Conservation (phyloP, 2,329 filamentous ascomycete genomes). For the Reticulascus tulasneorum region DNA sequence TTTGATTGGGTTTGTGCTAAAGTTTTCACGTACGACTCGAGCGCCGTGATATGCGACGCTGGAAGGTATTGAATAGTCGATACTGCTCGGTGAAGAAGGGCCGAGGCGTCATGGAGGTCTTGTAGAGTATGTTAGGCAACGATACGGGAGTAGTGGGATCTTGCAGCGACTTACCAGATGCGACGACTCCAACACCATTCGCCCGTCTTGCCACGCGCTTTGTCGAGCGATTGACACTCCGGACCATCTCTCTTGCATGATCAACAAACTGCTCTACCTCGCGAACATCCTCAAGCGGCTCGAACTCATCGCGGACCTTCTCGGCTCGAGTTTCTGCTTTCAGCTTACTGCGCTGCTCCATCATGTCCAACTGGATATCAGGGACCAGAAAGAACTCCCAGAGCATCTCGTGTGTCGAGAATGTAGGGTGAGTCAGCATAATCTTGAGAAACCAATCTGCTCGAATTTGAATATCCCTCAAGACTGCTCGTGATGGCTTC, state of each 20-base stretch:
- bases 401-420: slow-evolving; percentile 92
- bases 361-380: slow-evolving; percentile 84
- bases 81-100: slow-evolving; percentile 48
- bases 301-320: slow-evolving; percentile 82
- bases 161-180: slow-evolving; percentile 44
- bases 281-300: slow-evolving; percentile 75
- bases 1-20: slow-evolving; percentile 66
- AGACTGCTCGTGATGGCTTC: slow-evolving; percentile 78
- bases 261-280: slow-evolving; percentile 93
- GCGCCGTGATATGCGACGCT: slow-evolving; percentile 60
- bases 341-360: slow-evolving; percentile 79
- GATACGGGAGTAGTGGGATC: neutral
- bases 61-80: slow-evolving; percentile 65
- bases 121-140: slow-evolving; percentile 8
- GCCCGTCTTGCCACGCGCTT: slow-evolving; percentile 77
- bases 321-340: slow-evolving; percentile 83
- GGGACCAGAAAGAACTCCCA: slow-evolving; percentile 99
- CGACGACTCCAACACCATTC: slow-evolving; percentile 65
- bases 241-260: slow-evolving; percentile 85
- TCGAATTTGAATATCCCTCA: slow-evolving; percentile 82
- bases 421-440: slow-evolving; percentile 83
- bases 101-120: slow-evolving; percentile 67
- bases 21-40: slow-evolving; percentile 67
- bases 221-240: slow-evolving; percentile 77
- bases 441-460: slow-evolving; percentile 87